Base-by-base conservation (phyloP, 2,329 filamentous ascomycete species). In the Dactylellina leptospora region DNA sequence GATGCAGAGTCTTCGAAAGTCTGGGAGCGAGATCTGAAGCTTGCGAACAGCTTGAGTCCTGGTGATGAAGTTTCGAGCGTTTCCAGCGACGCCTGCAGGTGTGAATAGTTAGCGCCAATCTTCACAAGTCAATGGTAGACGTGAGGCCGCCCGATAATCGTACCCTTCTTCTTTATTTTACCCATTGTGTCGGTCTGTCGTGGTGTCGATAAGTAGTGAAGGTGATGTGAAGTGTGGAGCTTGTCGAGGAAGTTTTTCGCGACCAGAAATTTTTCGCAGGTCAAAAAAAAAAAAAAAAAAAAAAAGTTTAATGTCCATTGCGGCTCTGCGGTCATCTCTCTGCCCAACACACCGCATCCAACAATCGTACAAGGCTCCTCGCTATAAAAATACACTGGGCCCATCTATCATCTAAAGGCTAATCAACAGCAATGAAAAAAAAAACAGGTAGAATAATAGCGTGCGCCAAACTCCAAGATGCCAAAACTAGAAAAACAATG, bases 51-150 rank as follows among this genome's bases (percentile, higher is more conserved):
- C 95, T 83, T 97, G 92, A 42, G 93, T 97, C 81, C 95, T 87
- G 66, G 95, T 99, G 77, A 99, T 92, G 84, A 93, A 99, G 86
- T 99, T 99, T 83, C 95, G 96, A 83, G 93, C 92, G 81, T 92
- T 90, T 81, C 95, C 95, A 80, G 93, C 85, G 80, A 90, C 88
- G 79, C 93, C 87, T 89, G 76, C 10, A 23, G 1, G 18, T 27
- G 27, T 22, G 22, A 63, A 64, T 23, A 61, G 28, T 63, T 56
- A 25, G 18, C 44, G n/a, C n/a, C n/a, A n/a, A n/a, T n/a, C n/a
- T n/a, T n/a, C n/a, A n/a, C n/a, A n/a, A n/a, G n/a, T n/a, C n/a
- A n/a, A n/a, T n/a, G n/a, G n/a, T n/a, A n/a, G n/a, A n/a, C n/a
- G n/a, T n/a, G n/a, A n/a, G n/a, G n/a, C n/a, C n/a, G n/a, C n/a